These are phyloP conservation scores for Scheffersomyces titani DNA, from an alignment of 1,139 yeast species.

Conservation along the genomic window DNA sequence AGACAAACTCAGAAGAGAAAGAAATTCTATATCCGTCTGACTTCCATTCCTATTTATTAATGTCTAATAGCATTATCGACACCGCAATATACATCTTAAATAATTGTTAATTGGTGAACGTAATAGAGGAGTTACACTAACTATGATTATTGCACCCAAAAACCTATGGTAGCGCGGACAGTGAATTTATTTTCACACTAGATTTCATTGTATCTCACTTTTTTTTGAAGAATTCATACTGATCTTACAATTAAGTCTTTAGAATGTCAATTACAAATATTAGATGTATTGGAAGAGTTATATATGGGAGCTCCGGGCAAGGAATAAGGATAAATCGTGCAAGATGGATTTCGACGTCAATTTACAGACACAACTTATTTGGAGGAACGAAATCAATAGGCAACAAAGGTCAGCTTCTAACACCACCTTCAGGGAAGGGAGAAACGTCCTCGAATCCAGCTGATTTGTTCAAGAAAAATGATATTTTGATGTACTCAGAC, in stretches of 20 bases:
- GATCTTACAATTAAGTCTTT: too few species aligned
- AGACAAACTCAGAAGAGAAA: conserved; percentile 24
- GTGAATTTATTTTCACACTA: too few species aligned
- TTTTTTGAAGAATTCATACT: too few species aligned
- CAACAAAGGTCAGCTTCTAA: conserved; percentile 14
- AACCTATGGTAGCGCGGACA: not conserved
- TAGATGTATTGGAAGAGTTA: not conserved
- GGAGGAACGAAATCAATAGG: conserved; percentile 30
- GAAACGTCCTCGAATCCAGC: conserved; percentile 48
- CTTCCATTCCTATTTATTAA: not conserved
- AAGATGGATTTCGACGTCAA: not conserved
- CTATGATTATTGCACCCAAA: not conserved
- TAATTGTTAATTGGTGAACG: too few species aligned
- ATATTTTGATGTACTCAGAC: conserved; percentile 42
- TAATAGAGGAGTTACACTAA: too few species aligned
- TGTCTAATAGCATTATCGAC: not conserved
- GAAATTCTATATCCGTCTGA: not conserved
- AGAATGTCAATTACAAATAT: not conserved
- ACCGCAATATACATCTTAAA: not conserved
- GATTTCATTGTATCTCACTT: not conserved
- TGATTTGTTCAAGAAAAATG: conserved; percentile 46
- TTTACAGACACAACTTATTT: conserved; percentile 18
- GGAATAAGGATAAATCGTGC: not conserved
- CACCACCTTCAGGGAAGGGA: conserved; percentile 40
- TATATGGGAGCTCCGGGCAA: not conserved